Conservation (phyloP, 129 eudicot genomes). For the Artemisia argyi region DNA sequence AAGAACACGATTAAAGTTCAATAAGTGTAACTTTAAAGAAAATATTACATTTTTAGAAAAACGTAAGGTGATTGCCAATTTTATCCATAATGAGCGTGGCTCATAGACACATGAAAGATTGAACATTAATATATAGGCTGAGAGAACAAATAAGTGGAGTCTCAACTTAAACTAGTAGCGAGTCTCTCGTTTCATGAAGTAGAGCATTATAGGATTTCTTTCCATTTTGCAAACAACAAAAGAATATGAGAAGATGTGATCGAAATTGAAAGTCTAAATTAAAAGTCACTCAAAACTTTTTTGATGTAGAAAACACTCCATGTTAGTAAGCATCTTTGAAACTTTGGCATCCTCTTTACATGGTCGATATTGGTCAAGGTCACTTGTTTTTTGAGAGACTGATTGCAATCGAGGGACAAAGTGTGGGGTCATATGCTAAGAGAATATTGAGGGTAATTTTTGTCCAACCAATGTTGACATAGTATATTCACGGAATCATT, state of each 20-base stretch:
- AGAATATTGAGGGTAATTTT: not conserved
- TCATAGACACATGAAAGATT: too few species aligned
- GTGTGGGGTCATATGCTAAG: not conserved
- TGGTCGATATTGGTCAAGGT: not conserved
- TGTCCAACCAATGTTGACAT: not conserved
- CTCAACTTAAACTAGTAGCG: too few species aligned
- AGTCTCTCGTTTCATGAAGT: too few species aligned
- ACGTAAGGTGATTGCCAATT: too few species aligned
- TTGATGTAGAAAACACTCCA: not conserved
- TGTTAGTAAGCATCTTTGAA: not conserved
- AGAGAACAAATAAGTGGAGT: too few species aligned
- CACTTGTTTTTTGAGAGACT: not conserved
- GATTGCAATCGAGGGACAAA: not conserved
- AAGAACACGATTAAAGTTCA: not conserved
- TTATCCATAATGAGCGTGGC: too few species aligned
- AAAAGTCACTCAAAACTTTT: not conserved
- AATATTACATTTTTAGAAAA: not conserved
- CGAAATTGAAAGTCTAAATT: not conserved
- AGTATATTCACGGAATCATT: too few species aligned
- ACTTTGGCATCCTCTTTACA: not conserved
- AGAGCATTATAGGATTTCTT: too few species aligned
- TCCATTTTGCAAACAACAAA: too few species aligned
- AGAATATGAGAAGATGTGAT: too few species aligned
- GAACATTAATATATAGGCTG: too few species aligned
- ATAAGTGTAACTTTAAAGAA: not conserved